A percentile compares a stretch with the other conserved stretches of the same genome.
These are phyloP conservation scores for Trypanosoma conorhini DNA, from an alignment of 208 protist species.

Conservation along the genomic window DNA sequence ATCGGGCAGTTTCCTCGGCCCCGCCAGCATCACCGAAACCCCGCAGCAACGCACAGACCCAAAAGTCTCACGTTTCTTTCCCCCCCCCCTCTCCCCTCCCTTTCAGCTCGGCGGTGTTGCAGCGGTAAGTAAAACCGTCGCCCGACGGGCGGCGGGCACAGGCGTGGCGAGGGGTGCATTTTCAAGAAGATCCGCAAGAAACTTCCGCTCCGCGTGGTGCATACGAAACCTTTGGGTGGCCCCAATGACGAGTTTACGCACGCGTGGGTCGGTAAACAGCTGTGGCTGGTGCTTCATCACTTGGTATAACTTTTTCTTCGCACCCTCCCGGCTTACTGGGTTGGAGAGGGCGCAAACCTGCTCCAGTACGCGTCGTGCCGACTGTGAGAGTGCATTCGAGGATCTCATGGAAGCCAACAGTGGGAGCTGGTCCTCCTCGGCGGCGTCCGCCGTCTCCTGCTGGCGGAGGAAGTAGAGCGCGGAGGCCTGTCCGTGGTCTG, in stretches of 20 bases:
- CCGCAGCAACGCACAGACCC: not conserved
- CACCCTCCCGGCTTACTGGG: conserved; percentile 73
- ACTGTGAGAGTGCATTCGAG: not conserved
- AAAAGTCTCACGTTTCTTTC: not conserved
- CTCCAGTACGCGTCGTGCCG: conserved; percentile 50
- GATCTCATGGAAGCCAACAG: not conserved
- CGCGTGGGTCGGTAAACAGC: conserved; percentile 57
- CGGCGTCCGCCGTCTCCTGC: not conserved
- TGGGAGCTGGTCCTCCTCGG: not conserved
- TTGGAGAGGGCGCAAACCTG: conserved; percentile 71
- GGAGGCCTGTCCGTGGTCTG: conserved; percentile 1
- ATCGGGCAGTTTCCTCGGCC: not conserved
- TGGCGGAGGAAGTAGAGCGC: conserved; percentile 50
- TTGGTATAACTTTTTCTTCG: conserved; percentile 74
- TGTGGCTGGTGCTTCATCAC: conserved; percentile 71
- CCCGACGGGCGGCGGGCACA: conserved; percentile 5
- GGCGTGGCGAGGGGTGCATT: conserved; percentile 52
- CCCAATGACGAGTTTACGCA: conserved; percentile 61
- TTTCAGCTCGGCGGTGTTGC: not conserved
- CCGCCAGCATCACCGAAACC: not conserved
- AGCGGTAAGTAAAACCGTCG: conserved; percentile 8
- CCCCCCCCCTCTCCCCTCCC: not conserved
- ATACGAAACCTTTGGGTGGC: conserved; percentile 62
- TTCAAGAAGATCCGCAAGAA: conserved; percentile 77
- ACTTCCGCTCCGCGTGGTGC: conserved; percentile 81